A percentile compares a stretch with the other conserved stretches of the same genome.
phyloP scores from a whole-genome alignment of 345 rosid genomes.

The Barbarea vulgaris region DNA sequence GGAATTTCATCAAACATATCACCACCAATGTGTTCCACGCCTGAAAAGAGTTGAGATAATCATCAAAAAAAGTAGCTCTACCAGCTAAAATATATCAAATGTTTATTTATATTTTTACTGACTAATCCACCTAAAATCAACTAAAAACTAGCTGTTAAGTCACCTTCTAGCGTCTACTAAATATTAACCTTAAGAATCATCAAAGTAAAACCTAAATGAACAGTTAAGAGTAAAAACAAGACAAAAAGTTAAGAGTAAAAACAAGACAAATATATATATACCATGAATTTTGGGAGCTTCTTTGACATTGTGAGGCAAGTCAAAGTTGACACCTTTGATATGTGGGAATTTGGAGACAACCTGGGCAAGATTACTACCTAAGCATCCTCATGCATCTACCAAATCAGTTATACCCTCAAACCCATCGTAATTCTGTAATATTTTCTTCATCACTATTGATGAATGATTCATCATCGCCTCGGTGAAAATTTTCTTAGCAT shows the following conservation, averaged over 20 bases:
- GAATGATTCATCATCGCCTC: slow-evolving; percentile 15
- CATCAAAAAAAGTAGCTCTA: background rate
- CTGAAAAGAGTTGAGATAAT: background rate
- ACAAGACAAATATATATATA: no score
- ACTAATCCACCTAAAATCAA: no score
- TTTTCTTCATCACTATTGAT: slow-evolving; percentile 25
- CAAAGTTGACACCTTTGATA: slow-evolving; percentile 18
- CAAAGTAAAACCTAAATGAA: no score
- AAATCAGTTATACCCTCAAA: background rate
- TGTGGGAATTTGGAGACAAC: slow-evolving; percentile 19
- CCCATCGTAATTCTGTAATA: slow-evolving; percentile 23
- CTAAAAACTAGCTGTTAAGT: no score
- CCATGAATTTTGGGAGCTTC: slow-evolving; percentile 23
- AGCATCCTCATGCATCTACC: slow-evolving; percentile 26
- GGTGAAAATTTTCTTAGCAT: background rate
- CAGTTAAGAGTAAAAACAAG: no score
- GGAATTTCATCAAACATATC: slow-evolving; percentile 28
- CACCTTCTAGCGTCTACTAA: no score
- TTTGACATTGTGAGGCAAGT: slow-evolving; percentile 19
- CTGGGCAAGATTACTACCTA: slow-evolving; percentile 10
- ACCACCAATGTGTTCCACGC: slow-evolving; percentile 32
- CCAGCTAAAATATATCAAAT: no score
- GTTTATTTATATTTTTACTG: no score
- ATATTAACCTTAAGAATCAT: no score
- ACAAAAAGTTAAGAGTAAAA: no score